phyloP scores from a whole-genome alignment of 345 rosid genomes.

The Turritis glabra region DNA sequence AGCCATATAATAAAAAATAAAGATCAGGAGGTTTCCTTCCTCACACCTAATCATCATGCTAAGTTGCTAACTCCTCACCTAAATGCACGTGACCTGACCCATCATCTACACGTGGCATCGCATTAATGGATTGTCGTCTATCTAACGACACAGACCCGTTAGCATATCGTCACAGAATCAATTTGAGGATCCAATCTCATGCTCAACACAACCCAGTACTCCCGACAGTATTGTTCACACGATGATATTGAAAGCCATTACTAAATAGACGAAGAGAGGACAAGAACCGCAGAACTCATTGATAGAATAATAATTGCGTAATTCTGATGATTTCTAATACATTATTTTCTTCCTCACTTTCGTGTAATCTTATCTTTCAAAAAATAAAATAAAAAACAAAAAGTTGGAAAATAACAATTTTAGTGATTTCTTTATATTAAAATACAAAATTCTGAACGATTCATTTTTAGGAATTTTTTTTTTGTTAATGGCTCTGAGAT shows the following conservation, averaged over 20 bases:
- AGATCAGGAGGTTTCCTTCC: constrained; percentile 20
- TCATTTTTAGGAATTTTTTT: neutral
- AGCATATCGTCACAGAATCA: constrained; percentile 16
- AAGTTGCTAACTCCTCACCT: constrained; percentile 22
- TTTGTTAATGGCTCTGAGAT: constrained; percentile 36
- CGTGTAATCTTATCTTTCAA: constrained; percentile 22
- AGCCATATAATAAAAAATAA: neutral
- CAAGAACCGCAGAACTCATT: constrained; percentile 30
- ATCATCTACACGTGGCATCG: constrained; percentile 18
- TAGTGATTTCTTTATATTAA: neutral
- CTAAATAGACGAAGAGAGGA: constrained; percentile 25
- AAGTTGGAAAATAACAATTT: constrained; percentile 5
- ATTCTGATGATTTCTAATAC: constrained; percentile 5
- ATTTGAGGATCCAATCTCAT: constrained; percentile 7
- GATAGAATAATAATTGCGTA: constrained; percentile 31
- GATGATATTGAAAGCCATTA: constrained; percentile 28
- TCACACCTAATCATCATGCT: no score
- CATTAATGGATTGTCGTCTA: constrained; percentile 35
- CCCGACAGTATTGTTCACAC: constrained; percentile 37
- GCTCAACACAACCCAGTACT: neutral
- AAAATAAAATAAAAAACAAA: no score
- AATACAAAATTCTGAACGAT: constrained; percentile 4
- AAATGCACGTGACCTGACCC: constrained; percentile 32
- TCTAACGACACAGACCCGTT: constrained; percentile 35
- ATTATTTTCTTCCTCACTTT: constrained; percentile 17